phyloP scores from a whole-genome alignment of 2,329 filamentous ascomycete species.

The Metarhizium rileyi region DNA sequence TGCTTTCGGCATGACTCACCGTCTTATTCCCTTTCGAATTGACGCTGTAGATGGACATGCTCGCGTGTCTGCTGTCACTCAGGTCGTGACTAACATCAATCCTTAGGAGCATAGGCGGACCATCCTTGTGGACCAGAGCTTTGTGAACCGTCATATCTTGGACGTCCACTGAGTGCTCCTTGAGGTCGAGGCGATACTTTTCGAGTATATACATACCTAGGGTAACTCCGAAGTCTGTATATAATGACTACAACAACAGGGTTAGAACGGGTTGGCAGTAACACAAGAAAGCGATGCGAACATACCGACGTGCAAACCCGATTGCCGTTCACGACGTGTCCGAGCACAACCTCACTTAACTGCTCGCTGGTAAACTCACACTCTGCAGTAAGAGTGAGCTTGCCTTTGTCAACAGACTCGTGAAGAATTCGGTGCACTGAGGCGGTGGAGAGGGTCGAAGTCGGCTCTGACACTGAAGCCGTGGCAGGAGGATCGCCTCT shows the following conservation, averaged over 20 bases:
- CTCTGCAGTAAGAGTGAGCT: neutral
- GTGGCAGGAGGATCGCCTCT: neutral
- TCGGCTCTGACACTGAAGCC: neutral
- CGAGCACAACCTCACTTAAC: neutral
- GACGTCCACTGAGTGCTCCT: neutral
- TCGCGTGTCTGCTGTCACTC: neutral
- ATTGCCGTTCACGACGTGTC: neutral
- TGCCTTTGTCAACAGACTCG: neutral
- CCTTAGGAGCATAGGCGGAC: neutral
- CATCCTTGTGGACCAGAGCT: neutral
- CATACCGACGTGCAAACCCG: neutral
- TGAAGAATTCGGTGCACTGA: neutral
- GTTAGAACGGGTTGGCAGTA: neutral
- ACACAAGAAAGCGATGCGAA: neutral
- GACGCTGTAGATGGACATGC: neutral
- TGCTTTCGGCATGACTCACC: neutral
- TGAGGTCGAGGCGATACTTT: neutral
- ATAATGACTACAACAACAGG: neutral
- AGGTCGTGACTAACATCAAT: neutral
- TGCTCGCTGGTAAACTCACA: neutral
- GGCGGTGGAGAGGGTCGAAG: neutral
- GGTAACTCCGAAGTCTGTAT: neutral
- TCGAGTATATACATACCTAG: neutral
- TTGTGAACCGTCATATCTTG: neutral
- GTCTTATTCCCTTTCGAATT: neutral